Percentiles rank a stretch among this genome's conserved stretches.
phyloP scores from a whole-genome alignment of 2,329 filamentous ascomycete species.

The Ascochyta viciae-villosae region DNA sequence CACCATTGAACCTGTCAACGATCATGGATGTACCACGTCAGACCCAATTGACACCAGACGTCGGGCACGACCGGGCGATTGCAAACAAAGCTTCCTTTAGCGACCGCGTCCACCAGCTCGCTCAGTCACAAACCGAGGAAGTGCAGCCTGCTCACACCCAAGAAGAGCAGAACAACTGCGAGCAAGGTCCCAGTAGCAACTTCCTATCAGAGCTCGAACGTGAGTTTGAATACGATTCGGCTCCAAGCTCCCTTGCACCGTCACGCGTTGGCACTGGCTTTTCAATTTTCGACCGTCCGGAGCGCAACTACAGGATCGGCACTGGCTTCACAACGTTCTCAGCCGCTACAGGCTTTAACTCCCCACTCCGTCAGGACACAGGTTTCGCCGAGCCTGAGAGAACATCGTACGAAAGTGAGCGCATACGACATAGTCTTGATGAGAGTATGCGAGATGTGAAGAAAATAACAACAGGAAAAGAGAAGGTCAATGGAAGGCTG shows the following conservation, averaged over 20 bases:
- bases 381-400: constrained; percentile 37
- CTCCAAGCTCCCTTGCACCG: constrained; percentile 27
- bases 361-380: constrained; percentile 47
- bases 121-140: constrained; percentile 21
- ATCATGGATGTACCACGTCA: constrained; percentile 30
- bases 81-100: constrained; percentile 44
- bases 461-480: constrained; percentile 21
- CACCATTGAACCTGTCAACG: constrained; percentile 33
- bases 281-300: constrained; percentile 32
- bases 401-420: constrained; percentile 32
- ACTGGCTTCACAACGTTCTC: constrained; percentile 34
- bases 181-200: constrained; percentile 27
- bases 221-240: constrained; percentile 41
- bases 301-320: constrained; percentile 19
- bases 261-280: constrained; percentile 39
- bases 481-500: constrained; percentile 31
- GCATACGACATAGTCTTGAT: constrained; percentile 36
- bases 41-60: constrained; percentile 14
- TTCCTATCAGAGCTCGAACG: constrained; percentile 41
- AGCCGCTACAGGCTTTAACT: constrained; percentile 31
- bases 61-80: constrained; percentile 24
- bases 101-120: constrained; percentile 43
- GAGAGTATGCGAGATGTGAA: constrained; percentile 28
- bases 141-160: constrained; percentile 7
- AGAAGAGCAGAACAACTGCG: constrained; percentile 19